Conservation (phyloP, 1,284 basidiomycete genomes). For the Pyrrhoderma lamaoense region DNA sequence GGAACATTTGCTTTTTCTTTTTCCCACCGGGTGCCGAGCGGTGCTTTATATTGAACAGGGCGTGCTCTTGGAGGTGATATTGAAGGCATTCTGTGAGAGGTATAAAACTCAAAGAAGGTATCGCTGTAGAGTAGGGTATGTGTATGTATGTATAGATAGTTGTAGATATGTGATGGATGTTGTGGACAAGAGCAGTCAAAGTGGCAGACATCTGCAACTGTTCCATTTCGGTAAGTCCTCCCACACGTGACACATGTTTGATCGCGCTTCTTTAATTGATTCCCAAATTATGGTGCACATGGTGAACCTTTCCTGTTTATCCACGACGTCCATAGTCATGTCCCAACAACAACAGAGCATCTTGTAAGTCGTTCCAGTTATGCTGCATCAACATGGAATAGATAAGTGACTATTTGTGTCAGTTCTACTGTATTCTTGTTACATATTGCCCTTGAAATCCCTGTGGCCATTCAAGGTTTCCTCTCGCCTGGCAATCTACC, state of each 20-base stretch:
- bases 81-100: constrained; percentile 1
- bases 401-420: background rate
- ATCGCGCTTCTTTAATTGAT: background rate
- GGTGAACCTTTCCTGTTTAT: background rate
- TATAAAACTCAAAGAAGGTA: constrained; percentile 9
- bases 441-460: constrained; percentile 71
- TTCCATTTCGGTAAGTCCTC: background rate
- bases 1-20: constrained; percentile 75
- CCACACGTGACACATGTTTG: background rate
- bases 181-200: background rate
- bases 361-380: constrained; percentile 13
- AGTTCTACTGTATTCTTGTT: constrained; percentile 66
- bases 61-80: constrained; percentile 52
- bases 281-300: background rate
- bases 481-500: constrained; percentile 56
- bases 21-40: constrained; percentile 72
- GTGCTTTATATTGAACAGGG: constrained; percentile 58
- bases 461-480: constrained; percentile 67
- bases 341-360: constrained; percentile 15
- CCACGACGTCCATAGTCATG: constrained; percentile 4
- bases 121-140: constrained; percentile 10
- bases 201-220: background rate
- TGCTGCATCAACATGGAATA: background rate
- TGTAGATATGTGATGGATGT: constrained; percentile 7
- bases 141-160: background rate